Evolutionary conservation across 2,329 filamentous ascomycete genomes (phyloP), one percentile per base, ranked within the genome.

Genomic region (Bipolaris gigantea): DNA sequence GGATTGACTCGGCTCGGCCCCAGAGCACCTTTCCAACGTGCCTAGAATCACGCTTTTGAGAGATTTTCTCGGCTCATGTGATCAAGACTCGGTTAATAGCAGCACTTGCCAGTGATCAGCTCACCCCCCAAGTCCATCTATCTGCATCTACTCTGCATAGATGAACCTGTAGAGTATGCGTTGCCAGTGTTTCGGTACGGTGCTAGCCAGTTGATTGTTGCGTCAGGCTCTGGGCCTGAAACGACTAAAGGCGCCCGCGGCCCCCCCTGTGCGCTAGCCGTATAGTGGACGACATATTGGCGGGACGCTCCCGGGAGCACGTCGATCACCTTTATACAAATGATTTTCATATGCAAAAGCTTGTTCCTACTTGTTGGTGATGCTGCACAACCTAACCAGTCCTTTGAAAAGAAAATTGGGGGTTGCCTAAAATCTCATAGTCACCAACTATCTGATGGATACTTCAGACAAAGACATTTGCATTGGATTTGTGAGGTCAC

Each of bases 251-350:
- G 13, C 15, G 47, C 7, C 36, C 46, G 30, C 21, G 51, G 39
- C 19, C 30, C 36, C 36, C 27, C 27, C 40, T 30, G 27, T 30
- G 36, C 18, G 19, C n/a, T 23, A 53, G 32, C 40, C n/a, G 48
- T 19, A 42, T 50, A 27, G 16, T 18, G 15, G 25, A 21, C 40
- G 46, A 36, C 23, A 43, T 27, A 41, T 50, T 42, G 27, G 32
- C 38, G 50, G 50, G 45, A 53, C 38, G 45, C 15, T 34, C 50
- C 44, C 50, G 36, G 21, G 34, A 33, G 18, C 45, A 30, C 35
- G 47, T 45, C 40, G 51, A 54, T 54, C 51, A 50, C 16, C 47
- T 47, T 15, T 44, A 54, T 35, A 44, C 21, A 7, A 32, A 41
- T 23, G 50, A 32, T 43, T 33, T 5, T 27, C 16, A 39, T 39